phyloP scores from a whole-genome alignment of 2,329 filamentous ascomycete species.

The Penicillium sp. region DNA sequence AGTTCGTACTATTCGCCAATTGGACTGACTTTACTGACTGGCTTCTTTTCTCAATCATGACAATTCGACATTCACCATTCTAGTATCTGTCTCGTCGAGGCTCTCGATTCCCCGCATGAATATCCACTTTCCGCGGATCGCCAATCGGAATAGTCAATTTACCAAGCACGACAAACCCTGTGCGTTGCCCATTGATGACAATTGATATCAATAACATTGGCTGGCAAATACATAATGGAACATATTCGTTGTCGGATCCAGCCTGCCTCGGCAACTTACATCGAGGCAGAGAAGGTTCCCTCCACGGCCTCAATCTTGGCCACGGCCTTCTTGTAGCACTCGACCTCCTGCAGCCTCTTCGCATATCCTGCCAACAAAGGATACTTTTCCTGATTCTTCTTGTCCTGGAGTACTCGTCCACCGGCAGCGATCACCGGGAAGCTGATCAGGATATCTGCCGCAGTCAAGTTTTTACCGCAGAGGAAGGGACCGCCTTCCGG shows the following conservation, averaged over 20 bases:
- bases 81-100: background rate
- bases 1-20: background rate
- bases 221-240: background rate
- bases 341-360: conserved; percentile 33
- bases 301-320: conserved; percentile 43
- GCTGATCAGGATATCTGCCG: conserved; percentile 49
- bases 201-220: background rate
- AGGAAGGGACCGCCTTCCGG: conserved; percentile 40
- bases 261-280: conserved; percentile 14
- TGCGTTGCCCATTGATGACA: background rate
- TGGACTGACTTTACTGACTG: background rate
- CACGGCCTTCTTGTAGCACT: conserved; percentile 41
- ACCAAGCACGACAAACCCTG: background rate
- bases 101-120: background rate
- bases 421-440: conserved; percentile 44
- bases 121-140: background rate
- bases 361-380: conserved; percentile 40
- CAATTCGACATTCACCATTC: too few relatives aligned
- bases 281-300: conserved; percentile 33
- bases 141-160: background rate
- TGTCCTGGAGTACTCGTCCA: conserved; percentile 32
- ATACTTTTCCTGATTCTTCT: conserved; percentile 35
- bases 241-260: background rate
- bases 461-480: conserved; percentile 45
- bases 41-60: background rate